phyloP scores from a whole-genome alignment of 2,329 filamentous ascomycete genomes.

The Apiospora hydei region DNA sequence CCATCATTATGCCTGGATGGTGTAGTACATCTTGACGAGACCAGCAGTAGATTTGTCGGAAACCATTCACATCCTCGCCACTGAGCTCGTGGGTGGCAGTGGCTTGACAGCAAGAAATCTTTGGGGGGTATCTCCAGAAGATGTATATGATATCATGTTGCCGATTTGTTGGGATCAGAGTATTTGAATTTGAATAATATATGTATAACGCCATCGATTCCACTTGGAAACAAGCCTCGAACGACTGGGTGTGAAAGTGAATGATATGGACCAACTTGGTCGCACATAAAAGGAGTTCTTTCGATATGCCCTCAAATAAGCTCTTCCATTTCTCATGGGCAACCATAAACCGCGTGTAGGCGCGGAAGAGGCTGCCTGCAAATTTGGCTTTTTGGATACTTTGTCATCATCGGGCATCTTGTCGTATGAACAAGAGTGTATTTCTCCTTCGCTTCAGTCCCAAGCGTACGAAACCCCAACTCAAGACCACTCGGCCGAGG shows the following conservation, averaged over 20 bases:
- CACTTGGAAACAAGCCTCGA: neutral
- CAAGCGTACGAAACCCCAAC: slow-evolving; percentile 27
- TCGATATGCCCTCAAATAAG: slow-evolving; percentile 60
- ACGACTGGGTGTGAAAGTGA: neutral
- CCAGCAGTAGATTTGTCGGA: neutral
- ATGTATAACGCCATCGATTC: neutral
- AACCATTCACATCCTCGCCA: slow-evolving; percentile 7
- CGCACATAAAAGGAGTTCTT: neutral
- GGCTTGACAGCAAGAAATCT: neutral
- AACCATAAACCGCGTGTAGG: slow-evolving; percentile 45
- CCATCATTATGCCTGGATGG: slow-evolving; percentile 2
- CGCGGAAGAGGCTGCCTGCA: slow-evolving; percentile 53
- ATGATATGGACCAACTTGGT: neutral
- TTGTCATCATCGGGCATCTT: slow-evolving; percentile 58
- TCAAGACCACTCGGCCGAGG: slow-evolving; percentile 33
- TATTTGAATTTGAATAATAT: neutral
- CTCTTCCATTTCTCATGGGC: slow-evolving; percentile 62
- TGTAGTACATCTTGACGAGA: neutral
- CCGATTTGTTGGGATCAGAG: neutral
- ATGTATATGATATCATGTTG: neutral
- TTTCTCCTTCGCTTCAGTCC: slow-evolving; percentile 24
- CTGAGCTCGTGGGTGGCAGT: neutral
- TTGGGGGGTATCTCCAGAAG: neutral
- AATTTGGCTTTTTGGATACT: slow-evolving; percentile 66
- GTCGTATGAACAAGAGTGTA: slow-evolving; percentile 31